phyloP scores from a whole-genome alignment of 208 protist genomes.

The Borovskyia barvae region DNA sequence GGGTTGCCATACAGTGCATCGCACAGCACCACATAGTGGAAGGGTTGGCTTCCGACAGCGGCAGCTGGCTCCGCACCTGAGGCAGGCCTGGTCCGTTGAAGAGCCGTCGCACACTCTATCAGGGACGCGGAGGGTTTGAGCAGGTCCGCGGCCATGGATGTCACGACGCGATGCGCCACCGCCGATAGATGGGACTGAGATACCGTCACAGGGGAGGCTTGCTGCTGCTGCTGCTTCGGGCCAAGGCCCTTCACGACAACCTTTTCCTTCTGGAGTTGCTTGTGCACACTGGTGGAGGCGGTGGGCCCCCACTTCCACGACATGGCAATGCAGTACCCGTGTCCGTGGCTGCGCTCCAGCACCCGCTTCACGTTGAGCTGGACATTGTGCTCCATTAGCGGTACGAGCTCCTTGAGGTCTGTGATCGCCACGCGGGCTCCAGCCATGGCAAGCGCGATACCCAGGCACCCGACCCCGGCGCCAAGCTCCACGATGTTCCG shows the following conservation, averaged over 20 bases:
- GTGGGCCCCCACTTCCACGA: conserved; percentile 81
- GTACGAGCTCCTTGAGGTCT: conserved; percentile 84
- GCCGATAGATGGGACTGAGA: neutral
- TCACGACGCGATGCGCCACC: conserved; percentile 12
- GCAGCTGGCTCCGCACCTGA: neutral
- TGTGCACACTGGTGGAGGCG: conserved; percentile 22
- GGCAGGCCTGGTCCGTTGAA: conserved; percentile 1
- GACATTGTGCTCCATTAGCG: conserved; percentile 81
- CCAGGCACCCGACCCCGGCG: conserved; percentile 84
- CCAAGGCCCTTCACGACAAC: neutral
- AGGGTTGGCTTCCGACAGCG: neutral
- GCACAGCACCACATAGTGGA: conserved; percentile 69
- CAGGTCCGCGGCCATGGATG: conserved; percentile 20
- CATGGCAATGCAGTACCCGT: conserved; percentile 52
- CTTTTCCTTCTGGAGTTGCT: conserved; percentile 33
- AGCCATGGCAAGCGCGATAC: conserved; percentile 84
- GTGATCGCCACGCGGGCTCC: conserved; percentile 68
- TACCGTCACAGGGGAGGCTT: too few relatives aligned
- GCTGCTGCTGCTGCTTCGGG: neutral
- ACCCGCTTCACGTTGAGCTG: conserved; percentile 48
- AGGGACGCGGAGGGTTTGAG: conserved; percentile 37
- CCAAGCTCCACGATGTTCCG: conserved; percentile 69
- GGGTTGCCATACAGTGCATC: conserved; percentile 91
- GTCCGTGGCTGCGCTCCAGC: conserved; percentile 26
- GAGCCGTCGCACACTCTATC: conserved; percentile 18